Base-by-base conservation (phyloP, 2,329 filamentous ascomycete species). In the Dactylellina leptospora region DNA sequence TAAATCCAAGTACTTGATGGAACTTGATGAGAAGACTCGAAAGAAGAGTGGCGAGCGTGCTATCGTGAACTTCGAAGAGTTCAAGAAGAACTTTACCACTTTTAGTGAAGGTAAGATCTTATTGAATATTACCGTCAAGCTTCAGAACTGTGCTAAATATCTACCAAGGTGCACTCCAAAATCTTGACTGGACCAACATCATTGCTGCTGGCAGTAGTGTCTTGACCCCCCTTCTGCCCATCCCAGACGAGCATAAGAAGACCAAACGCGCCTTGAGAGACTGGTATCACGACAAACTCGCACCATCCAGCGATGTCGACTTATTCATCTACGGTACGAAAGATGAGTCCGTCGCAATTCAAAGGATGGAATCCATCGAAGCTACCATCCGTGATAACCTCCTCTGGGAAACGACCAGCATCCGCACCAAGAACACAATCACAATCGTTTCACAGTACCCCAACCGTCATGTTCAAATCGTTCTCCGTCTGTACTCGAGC, bases 291-390 rank as follows among this genome's bases (percentile, higher is more conserved):
- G 87, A 93, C 77, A 86, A 87, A 72, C 85, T 93, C 74, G 90
- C 90, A 9, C 91, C 91, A 0, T 91, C 91, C 0, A 93, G 90
- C 2, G 92, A 96, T 78, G 90, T 96, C 8, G 92, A 96, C 78
- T 83, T 96, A 1, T 96, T 96, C 78, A 81, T 96, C 27, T 93
- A 95, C 76, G 91, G 88, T 0, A 83, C 96, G 73, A 74, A 76
- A 44, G 88, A 84, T 6, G 90, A 95, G 76, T 86, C 92, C 50
- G 82, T 93, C 77, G 91, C 90, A 0, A 82, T 92, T 16, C 87
- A 92, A 77, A 95, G 96, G 82, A 95, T 96, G 80, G 89, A 89
- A 77, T 83, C 91, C 75, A 93, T 96, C 70, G 92, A 96, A 79
- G 81, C 83, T 20, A 84, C 83, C n/a, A 84, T 96, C 75, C 87